Evolutionary conservation across 331 rosid species (phyloP).

Genomic region (Telfairia occidentalis): DNA sequence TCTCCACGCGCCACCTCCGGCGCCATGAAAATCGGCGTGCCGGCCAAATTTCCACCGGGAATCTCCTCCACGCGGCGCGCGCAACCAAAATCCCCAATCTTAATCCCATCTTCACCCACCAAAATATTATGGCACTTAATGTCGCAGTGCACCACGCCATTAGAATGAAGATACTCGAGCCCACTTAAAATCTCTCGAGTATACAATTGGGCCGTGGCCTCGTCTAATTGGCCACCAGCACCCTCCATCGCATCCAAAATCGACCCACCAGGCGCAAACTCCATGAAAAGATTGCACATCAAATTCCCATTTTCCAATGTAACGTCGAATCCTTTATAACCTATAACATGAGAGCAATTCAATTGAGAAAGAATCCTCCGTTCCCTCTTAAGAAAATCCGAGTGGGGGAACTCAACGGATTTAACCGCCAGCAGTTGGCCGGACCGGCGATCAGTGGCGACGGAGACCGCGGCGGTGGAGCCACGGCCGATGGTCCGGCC

Average conservation of each 20-base stretch:
- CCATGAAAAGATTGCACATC: constrained; percentile 56
- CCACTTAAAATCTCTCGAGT: constrained; percentile 51
- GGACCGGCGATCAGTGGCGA: constrained; percentile 22
- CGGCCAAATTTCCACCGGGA: constrained; percentile 22
- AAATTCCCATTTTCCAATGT: constrained; percentile 45
- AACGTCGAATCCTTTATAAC: constrained; percentile 40
- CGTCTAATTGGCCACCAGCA: constrained; percentile 37
- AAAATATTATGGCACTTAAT: constrained; percentile 59
- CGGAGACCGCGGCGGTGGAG: constrained; percentile 61
- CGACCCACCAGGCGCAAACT: constrained; percentile 57
- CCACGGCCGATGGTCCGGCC: constrained; percentile 62
- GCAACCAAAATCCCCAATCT: constrained; percentile 77
- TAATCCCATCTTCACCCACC: constrained; percentile 39
- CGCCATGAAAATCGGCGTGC: constrained; percentile 80
- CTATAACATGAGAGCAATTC: constrained; percentile 38
- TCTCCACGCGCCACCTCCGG: constrained; percentile 97
- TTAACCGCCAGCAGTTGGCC: constrained; percentile 49
- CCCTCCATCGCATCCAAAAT: constrained; percentile 28
- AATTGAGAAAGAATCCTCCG: constrained; percentile 39
- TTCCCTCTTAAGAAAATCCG: constrained; percentile 47
- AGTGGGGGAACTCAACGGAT: constrained; percentile 34
- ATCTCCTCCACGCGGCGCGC: constrained; percentile 25
- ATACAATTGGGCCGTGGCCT: constrained; percentile 21
- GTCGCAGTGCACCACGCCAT: constrained; percentile 83
- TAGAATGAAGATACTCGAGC: constrained; percentile 43